phyloP scores from a whole-genome alignment of 2,329 filamentous ascomycete species.

The Pseudogymnoascus sp. region DNA sequence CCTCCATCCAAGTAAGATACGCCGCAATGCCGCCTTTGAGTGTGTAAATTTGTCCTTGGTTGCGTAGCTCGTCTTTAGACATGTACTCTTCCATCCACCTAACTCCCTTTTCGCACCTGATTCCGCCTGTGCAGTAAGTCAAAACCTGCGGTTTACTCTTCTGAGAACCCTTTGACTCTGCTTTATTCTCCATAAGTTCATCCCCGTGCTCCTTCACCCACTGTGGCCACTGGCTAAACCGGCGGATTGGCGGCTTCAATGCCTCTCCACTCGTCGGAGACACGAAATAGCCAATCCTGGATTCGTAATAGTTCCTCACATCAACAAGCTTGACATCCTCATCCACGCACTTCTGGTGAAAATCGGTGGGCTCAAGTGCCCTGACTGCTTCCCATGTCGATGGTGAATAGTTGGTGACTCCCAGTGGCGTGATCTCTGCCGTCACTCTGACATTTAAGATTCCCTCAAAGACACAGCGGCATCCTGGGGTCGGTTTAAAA shows the following conservation, averaged over 20 bases:
- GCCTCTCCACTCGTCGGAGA: slow-evolving; percentile 24
- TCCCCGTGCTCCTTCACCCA: slow-evolving; percentile 24
- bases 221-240: slow-evolving; percentile 29
- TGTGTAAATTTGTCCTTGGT: slow-evolving; percentile 22
- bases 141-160: slow-evolving; percentile 21
- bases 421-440: slow-evolving; percentile 29
- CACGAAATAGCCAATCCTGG: slow-evolving; percentile 29
- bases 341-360: slow-evolving; percentile 23
- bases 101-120: slow-evolving; percentile 29
- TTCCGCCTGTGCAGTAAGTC: slow-evolving; percentile 30
- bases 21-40: slow-evolving; percentile 28
- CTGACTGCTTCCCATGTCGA: slow-evolving; percentile 24
- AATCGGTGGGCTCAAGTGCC: slow-evolving; percentile 23
- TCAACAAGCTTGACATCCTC: slow-evolving; percentile 23
- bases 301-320: slow-evolving; percentile 30
- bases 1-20: slow-evolving; percentile 30
- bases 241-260: slow-evolving; percentile 24
- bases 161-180: background rate
- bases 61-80: slow-evolving; percentile 13
- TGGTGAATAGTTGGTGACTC: slow-evolving; percentile 27
- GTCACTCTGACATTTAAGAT: slow-evolving; percentile 21
- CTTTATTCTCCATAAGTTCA: background rate
- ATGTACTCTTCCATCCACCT: slow-evolving; percentile 26
- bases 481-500: slow-evolving; percentile 26
- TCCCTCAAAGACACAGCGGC: slow-evolving; percentile 27